Evolutionary conservation across 1,284 basidiomycete species (phyloP).

Genomic region (Pseudozyma sp.): DNA sequence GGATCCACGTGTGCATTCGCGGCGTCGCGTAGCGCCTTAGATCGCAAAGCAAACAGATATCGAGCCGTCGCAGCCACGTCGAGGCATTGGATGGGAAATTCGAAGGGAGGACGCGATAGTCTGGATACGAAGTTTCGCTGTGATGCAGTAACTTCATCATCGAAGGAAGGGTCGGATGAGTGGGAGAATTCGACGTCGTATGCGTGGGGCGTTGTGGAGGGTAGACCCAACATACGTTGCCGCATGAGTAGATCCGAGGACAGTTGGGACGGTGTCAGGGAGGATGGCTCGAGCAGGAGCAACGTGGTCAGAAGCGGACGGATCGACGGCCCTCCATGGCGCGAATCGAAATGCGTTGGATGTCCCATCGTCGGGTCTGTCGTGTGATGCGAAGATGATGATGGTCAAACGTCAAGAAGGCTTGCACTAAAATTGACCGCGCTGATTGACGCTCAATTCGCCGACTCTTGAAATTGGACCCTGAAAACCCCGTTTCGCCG

Average conservation of each 20-base stretch:
- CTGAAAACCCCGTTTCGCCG: not conserved
- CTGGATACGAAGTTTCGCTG: not conserved
- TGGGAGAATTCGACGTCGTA: slow-evolving; percentile 14
- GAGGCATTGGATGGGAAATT: not conserved
- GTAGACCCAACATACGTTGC: slow-evolving; percentile 31
- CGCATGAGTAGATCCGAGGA: slow-evolving; percentile 36
- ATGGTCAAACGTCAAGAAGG: not conserved
- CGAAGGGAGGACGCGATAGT: slow-evolving; percentile 30
- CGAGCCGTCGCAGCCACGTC: not conserved
- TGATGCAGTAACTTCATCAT: not conserved
- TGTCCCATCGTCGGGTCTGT: not conserved
- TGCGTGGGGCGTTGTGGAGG: slow-evolving; percentile 9
- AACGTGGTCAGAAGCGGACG: slow-evolving; percentile 27
- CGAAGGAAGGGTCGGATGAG: not conserved
- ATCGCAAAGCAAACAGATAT: slow-evolving; percentile 1
- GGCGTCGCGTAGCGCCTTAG: not conserved
- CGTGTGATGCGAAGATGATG: not conserved
- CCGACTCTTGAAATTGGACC: not conserved
- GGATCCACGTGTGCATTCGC: slow-evolving; percentile 8
- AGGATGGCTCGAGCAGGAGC: slow-evolving; percentile 21
- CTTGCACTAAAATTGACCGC: not conserved
- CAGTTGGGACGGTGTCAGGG: slow-evolving; percentile 9
- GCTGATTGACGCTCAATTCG: not conserved
- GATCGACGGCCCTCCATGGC: not conserved
- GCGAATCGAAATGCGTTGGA: too few relatives aligned